Conservation (phyloP, 2,329 filamentous ascomycete species). For the Sporothrix variecibatus region DNA sequence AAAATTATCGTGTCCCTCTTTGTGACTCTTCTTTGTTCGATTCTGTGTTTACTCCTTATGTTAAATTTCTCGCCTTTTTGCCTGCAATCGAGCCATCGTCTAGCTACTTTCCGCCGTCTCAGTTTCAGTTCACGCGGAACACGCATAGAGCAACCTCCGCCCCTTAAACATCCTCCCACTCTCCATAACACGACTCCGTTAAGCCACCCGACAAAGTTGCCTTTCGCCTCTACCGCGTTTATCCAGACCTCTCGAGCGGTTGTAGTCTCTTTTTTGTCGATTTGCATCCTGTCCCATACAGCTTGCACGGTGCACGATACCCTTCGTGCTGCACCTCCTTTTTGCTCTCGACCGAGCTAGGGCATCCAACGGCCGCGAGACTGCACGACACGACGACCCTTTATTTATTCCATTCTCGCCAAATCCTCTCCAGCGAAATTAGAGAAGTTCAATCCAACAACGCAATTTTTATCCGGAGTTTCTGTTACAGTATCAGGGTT, state of each 20-base stretch:
- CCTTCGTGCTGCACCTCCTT: not conserved
- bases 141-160: conserved; percentile 5
- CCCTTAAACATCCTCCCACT: conserved; percentile 14
- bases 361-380: not conserved
- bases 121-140: conserved; percentile 27
- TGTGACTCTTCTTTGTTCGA: not conserved
- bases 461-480: not conserved
- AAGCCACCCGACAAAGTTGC: not conserved
- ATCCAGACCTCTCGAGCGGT: not conserved
- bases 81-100: not conserved
- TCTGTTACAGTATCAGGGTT: not conserved
- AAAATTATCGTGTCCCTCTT: not conserved
- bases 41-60: not conserved
- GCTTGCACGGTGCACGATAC: not conserved
- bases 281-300: not conserved
- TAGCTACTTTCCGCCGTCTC: conserved; percentile 16
- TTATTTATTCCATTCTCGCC: not conserved
- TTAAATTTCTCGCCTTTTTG: not conserved
- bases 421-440: not conserved
- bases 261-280: not conserved
- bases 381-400: not conserved
- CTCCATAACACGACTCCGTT: conserved; percentile 9
- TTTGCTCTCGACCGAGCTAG: not conserved
- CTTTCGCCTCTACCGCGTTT: conserved; percentile 6
- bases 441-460: not conserved